Percentiles rank a stretch among this genome's conserved stretches.
These are phyloP conservation scores for Drosera spatulata DNA, from an alignment of 179 eudicot genomes.

Conservation along the genomic window DNA sequence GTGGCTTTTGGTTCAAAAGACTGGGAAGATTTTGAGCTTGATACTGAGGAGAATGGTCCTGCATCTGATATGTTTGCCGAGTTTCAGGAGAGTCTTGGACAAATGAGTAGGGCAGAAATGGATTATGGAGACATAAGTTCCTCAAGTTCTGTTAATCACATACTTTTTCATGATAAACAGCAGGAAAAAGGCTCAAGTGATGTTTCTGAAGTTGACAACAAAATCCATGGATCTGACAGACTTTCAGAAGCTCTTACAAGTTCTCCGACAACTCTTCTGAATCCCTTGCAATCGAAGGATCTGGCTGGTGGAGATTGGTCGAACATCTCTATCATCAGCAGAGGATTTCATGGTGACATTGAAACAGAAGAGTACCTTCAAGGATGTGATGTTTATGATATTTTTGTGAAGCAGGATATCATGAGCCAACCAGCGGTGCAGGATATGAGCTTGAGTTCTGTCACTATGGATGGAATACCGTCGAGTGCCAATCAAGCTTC, in stretches of 20 bases:
- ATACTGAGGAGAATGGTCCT: conserved; percentile 20
- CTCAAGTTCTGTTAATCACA: conserved; percentile 8
- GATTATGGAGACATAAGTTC: conserved; percentile 16
- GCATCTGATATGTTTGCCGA: conserved; percentile 16
- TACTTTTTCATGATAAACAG: conserved; percentile 10
- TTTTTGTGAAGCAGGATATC: conserved; percentile 24
- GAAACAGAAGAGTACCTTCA: conserved; percentile 33
- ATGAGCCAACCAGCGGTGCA: conserved; percentile 12
- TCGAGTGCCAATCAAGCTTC: conserved; percentile 12
- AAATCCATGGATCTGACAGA: conserved; percentile 19
- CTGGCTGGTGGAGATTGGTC: conserved; percentile 7
- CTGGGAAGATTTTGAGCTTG: conserved; percentile 72
- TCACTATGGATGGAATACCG: too few species aligned
- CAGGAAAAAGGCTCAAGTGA: conserved; percentile 17
- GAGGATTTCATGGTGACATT: conserved; percentile 20
- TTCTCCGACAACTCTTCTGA: conserved; percentile 18
- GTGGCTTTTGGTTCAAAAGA: conserved; percentile 84
- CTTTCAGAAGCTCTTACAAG: conserved; percentile 10
- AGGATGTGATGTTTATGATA: conserved; percentile 19
- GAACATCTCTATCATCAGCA: conserved; percentile 15
- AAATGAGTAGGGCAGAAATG: conserved; percentile 13
- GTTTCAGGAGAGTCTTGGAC: conserved; percentile 21
- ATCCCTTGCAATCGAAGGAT: conserved; percentile 13
- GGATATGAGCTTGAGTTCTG: conserved; percentile 5
- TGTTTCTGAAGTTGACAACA: conserved; percentile 10